These are phyloP conservation scores for Circinella minor DNA, from an alignment of 371 early-diverging fungal genomes.

Conservation along the genomic window DNA sequence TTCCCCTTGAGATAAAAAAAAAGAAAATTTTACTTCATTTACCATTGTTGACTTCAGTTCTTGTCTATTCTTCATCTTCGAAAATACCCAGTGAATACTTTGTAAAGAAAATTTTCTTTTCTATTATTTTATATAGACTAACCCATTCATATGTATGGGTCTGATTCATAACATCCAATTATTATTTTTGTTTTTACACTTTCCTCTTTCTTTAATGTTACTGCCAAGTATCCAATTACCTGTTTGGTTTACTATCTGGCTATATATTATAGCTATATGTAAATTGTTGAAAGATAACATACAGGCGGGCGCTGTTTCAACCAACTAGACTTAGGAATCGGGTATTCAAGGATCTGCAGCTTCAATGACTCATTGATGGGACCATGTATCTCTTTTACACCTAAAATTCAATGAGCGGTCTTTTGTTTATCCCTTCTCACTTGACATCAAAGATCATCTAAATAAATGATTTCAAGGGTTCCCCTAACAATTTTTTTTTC, in stretches of 20 bases:
- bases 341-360: slow-evolving; percentile 4
- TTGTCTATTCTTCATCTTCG: too few species aligned
- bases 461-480: neutral
- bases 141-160: too few species aligned
- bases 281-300: neutral
- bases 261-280: neutral
- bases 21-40: too few species aligned
- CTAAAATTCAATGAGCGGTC: neutral
- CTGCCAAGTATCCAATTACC: neutral
- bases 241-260: neutral
- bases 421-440: neutral
- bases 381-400: neutral
- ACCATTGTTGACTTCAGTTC: too few species aligned
- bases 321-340: neutral
- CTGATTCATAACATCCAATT: too few species aligned
- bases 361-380: slow-evolving; percentile 5
- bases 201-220: too few species aligned
- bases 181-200: too few species aligned
- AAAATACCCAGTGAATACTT: too few species aligned
- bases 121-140: too few species aligned
- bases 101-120: too few species aligned
- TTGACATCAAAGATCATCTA: slow-evolving; percentile 1
- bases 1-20: too few species aligned
- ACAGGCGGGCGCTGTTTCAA: neutral
- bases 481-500: slow-evolving; percentile 1